Evolutionary conservation across 805 yeast species (phyloP).

Genomic region (Lipomyces kockii): DNA sequence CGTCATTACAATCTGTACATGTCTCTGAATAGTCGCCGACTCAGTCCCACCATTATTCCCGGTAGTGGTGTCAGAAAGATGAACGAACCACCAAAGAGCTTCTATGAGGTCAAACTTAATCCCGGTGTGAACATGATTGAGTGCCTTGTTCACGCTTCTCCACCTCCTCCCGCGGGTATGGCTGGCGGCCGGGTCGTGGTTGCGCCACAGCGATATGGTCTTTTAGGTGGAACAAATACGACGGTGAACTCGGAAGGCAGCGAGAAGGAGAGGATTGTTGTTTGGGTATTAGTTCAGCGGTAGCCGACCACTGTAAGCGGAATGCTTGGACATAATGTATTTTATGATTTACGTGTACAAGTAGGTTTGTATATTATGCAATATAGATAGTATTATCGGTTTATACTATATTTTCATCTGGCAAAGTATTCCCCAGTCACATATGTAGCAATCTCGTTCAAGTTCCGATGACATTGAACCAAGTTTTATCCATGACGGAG

Average conservation of each 20-base stretch:
- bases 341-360: not conserved
- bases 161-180: constrained; percentile 13
- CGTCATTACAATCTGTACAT: constrained; percentile 36
- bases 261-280: constrained; percentile 35
- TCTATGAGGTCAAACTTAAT: constrained; percentile 31
- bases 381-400: no score
- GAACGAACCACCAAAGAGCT: constrained; percentile 35
- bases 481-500: not conserved
- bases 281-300: constrained; percentile 35
- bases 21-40: constrained; percentile 34
- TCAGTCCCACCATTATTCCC: constrained; percentile 34
- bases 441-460: not conserved
- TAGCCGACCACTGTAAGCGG: not conserved
- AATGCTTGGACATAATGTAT: not conserved
- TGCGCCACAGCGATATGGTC: constrained; percentile 22
- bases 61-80: constrained; percentile 17
- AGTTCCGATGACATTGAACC: not conserved
- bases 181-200: constrained; percentile 16
- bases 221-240: constrained; percentile 22
- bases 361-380: not conserved
- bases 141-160: constrained; percentile 36
- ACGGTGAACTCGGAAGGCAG: constrained; percentile 31
- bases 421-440: not conserved
- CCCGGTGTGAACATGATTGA: constrained; percentile 35
- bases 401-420: not conserved